A percentile compares a stretch with the other conserved stretches of the same genome.
Conservation (phyloP, 129 eudicot genomes). For the sunflower (Helianthus annuus) region DNA sequence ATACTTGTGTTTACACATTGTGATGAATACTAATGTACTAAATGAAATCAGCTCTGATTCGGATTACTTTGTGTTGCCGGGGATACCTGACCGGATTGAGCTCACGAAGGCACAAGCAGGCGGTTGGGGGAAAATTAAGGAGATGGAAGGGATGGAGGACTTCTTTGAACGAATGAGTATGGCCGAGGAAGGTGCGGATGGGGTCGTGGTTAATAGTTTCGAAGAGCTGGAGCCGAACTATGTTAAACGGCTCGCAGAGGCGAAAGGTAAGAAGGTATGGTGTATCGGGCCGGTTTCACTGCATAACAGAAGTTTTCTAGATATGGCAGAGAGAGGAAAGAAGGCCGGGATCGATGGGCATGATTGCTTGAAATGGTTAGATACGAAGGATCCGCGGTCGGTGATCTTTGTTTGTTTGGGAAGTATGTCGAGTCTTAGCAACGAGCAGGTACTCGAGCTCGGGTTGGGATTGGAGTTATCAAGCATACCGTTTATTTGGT, state of each 20-base stretch:
- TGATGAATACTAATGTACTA: conserved; percentile 16
- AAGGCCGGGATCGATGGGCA: conserved; percentile 44
- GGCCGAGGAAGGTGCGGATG: conserved; percentile 38
- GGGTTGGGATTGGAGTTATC: conserved; percentile 62
- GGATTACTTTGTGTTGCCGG: conserved; percentile 33
- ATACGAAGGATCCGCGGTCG: conserved; percentile 24
- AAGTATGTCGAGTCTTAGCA: conserved; percentile 44
- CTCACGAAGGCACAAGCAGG: conserved; percentile 35
- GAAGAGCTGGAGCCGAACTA: conserved; percentile 55
- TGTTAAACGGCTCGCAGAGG: conserved; percentile 35
- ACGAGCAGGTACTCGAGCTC: conserved; percentile 47
- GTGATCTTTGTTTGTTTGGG: conserved; percentile 66
- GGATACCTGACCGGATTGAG: conserved; percentile 35
- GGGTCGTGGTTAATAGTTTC: conserved; percentile 61
- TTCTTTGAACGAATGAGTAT: conserved; percentile 27
- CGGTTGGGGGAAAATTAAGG: conserved; percentile 27
- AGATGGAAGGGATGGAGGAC: conserved; percentile 27
- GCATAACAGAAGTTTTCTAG: conserved; percentile 36
- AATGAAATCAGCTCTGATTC: conserved; percentile 29
- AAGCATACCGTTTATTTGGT: conserved; percentile 44
- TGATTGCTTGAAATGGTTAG: conserved; percentile 54
- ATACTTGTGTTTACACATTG: conserved; percentile 30
- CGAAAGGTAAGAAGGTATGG: conserved; percentile 45
- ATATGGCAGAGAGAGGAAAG: conserved; percentile 55
- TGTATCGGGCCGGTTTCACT: conserved; percentile 76